A percentile compares a stretch with the other conserved stretches of the same genome.
These are phyloP conservation scores for Zhuliangozyma blackwelliae DNA, from an alignment of 1,139 yeast genomes.

Conservation along the genomic window DNA sequence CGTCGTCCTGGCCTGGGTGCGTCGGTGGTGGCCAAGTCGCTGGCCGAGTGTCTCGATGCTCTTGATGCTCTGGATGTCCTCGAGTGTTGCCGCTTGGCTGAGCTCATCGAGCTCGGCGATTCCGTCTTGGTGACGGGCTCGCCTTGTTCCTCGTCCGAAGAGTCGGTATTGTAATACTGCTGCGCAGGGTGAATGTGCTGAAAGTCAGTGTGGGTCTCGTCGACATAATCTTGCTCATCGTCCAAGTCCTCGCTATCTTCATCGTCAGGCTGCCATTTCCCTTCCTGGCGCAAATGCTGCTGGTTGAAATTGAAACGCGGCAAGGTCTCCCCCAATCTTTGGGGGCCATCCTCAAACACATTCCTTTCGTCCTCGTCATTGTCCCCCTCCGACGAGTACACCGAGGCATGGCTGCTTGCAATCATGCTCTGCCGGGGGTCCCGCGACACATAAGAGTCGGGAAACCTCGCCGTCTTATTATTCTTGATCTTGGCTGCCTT, in stretches of 20 bases:
- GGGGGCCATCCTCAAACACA: neutral
- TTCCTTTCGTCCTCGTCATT: constrained; percentile 5
- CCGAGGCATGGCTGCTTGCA: constrained; percentile 1
- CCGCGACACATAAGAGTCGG: constrained; percentile 18
- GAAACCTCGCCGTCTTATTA: constrained; percentile 22
- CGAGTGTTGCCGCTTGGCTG: too few species aligned
- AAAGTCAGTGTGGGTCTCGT: constrained; percentile 6
- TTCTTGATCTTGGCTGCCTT: constrained; percentile 18
- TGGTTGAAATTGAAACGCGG: constrained; percentile 9
- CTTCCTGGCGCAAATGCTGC: constrained; percentile 3
- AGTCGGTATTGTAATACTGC: constrained; percentile 8
- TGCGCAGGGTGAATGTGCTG: constrained; percentile 6
- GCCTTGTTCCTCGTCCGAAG: constrained; percentile 9
- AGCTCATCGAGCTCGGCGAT: neutral
- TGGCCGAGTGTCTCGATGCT: neutral
- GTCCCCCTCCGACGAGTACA: constrained; percentile 2
- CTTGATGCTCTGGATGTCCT: neutral
- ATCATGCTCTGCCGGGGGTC: constrained; percentile 7
- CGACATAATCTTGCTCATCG: constrained; percentile 5
- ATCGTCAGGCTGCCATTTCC: constrained; percentile 1
- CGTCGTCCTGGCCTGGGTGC: constrained; percentile 20
- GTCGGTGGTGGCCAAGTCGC: constrained; percentile 9
- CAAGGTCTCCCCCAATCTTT: constrained; percentile 2
- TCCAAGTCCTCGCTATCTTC: constrained; percentile 3
- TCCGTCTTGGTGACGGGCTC: constrained; percentile 4